Evolutionary conservation across 2,329 filamentous ascomycete genomes (phyloP).

Genomic region (Emmonsiellopsis sp.): DNA sequence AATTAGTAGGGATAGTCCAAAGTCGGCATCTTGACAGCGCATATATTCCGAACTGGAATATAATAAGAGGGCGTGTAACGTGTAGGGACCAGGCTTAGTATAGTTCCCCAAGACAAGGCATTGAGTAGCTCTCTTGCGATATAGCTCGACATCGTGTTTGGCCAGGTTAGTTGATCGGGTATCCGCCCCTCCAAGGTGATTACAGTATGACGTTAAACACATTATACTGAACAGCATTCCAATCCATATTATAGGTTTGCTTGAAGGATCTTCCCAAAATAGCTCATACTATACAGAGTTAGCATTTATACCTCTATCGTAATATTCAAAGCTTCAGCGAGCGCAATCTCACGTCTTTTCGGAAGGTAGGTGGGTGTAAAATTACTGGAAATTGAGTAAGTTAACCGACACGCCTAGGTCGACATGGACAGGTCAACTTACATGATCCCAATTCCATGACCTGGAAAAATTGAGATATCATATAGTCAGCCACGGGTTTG

Average conservation of each 20-base stretch:
- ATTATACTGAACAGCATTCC: slow-evolving; percentile 6
- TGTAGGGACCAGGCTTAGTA: slow-evolving; percentile 18
- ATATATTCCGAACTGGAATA: slow-evolving; percentile 16
- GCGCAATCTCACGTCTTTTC: slow-evolving; percentile 6
- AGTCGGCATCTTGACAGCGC: slow-evolving; percentile 14
- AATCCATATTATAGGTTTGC: slow-evolving; percentile 7
- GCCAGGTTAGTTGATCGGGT: neutral
- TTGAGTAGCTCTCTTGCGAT: slow-evolving; percentile 15
- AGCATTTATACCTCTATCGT: neutral
- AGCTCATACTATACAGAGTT: slow-evolving; percentile 7
- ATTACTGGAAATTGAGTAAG: neutral
- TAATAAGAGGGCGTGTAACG: slow-evolving; percentile 19
- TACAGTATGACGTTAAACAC: slow-evolving; percentile 5
- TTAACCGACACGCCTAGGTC: neutral
- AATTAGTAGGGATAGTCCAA: slow-evolving; percentile 20
- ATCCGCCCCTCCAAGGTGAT: neutral
- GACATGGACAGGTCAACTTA: neutral
- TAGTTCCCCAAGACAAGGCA: slow-evolving; percentile 22
- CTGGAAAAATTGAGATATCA: slow-evolving; percentile 12
- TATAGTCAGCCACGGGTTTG: slow-evolving; percentile 19
- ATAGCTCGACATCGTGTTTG: neutral
- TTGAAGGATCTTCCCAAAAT: slow-evolving; percentile 6
- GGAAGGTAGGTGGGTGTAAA: slow-evolving; percentile 6
- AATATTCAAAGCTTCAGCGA: neutral
- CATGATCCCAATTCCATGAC: slow-evolving; percentile 1